phyloP scores from a whole-genome alignment of 2,329 filamentous ascomycete species.

The Colletotrichum destructivum region DNA sequence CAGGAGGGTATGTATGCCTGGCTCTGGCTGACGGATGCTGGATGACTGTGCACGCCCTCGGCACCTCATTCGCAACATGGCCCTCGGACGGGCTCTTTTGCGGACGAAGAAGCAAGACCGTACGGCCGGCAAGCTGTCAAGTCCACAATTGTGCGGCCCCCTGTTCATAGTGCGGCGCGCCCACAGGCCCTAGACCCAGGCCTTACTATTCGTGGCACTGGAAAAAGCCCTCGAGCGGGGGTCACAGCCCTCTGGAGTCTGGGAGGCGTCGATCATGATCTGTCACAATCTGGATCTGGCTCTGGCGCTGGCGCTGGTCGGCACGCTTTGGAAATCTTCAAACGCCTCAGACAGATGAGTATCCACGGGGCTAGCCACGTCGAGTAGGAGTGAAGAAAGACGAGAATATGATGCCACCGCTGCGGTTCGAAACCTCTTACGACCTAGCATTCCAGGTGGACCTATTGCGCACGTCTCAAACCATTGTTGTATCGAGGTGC shows the following conservation, averaged over 20 bases:
- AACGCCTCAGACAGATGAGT: conserved; percentile 24
- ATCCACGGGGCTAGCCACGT: conserved; percentile 15
- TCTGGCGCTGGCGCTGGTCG: conserved; percentile 16
- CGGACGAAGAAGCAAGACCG: conserved; percentile 30
- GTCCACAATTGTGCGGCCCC: conserved; percentile 32
- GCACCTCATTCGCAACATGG: conserved; percentile 25
- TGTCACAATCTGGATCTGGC: conserved; percentile 43
- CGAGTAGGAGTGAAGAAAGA: background rate
- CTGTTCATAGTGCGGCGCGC: conserved; percentile 19
- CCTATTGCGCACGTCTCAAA: conserved; percentile 18
- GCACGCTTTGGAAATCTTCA: conserved; percentile 19
- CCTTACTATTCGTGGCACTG: conserved; percentile 19
- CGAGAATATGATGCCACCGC: background rate
- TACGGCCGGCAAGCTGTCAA: conserved; percentile 39
- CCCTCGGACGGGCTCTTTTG: conserved; percentile 17
- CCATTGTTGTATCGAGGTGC: conserved; percentile 12
- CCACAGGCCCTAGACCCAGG: conserved; percentile 23
- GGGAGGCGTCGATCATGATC: conserved; percentile 42
- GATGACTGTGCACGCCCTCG: conserved; percentile 27
- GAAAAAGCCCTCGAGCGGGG: conserved; percentile 25
- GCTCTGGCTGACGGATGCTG: conserved; percentile 16
- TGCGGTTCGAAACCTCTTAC: background rate
- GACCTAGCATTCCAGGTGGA: conserved; percentile 9
- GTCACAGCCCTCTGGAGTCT: conserved; percentile 25
- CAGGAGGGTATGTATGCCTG: background rate